Base-by-base conservation (phyloP, 2,329 filamentous ascomycete species). In the Penicillium sp. region DNA sequence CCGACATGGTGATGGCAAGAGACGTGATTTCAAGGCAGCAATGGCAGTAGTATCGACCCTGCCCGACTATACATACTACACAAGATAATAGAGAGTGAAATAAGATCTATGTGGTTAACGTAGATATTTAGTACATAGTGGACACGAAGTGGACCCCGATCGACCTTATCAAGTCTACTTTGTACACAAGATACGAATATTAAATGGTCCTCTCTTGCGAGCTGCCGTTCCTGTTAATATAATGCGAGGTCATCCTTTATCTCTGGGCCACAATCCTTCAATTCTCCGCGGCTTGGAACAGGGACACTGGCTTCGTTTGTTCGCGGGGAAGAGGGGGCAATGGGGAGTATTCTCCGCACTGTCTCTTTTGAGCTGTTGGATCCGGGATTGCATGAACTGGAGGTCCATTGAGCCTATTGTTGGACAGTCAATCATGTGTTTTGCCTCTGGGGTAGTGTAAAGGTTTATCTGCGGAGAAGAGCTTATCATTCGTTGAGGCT, bases 151-250 rank as follows among this genome's bases (percentile, higher is more conserved):
- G 16, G 32, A 6, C 14, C 45, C 23, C 13, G 45, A 49, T 27
- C 14, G 18, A 23, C 51, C 39, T 44, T 53, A 50, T 54, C 46
- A 44, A 39, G 18, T 27, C 2, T n/a, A n/a, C 13, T 23, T 23
- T 23, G 23, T 23, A 10, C n/a, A 47, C 11, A 30, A 10, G 19
- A 16, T 40, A 47, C 5, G 39, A 41, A 32, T 14, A 30, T 16
- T 26, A 13, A 19, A 32, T 44, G 32, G 46, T 10, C 18, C 9
- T 58, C 51, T 57, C 42, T 40, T 34, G 41, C 40, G 32, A 55
- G 36, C 59, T 67, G 49, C 66, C 65, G 2, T 57, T 61, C 65
- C 47, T 41, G 67, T 69, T 64, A 64, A 64, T 61, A 52, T 41
- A 61, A 71, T 68, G 66, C 67, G 67, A 65, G 50, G 18, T 38